Evolutionary conservation across 2,329 filamentous ascomycete species (phyloP), one percentile per base, ranked within the genome.

Genomic region (Tolypocladium ovalisporum): DNA sequence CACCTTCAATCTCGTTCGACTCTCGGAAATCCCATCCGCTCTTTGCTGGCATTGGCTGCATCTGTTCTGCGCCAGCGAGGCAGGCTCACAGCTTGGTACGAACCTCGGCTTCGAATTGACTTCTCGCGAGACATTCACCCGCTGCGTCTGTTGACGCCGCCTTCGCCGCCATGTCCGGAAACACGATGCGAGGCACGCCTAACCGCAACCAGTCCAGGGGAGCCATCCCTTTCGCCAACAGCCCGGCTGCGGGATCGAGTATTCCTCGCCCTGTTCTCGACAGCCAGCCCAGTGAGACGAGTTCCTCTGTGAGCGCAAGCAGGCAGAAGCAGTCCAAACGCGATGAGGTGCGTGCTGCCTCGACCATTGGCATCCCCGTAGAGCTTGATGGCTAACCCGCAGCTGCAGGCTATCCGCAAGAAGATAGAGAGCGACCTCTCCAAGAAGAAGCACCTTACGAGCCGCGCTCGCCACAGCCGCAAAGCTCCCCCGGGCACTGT

Each of bases 391-490:
- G 53, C 59, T 56, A 56, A 62, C 56, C 29, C 7, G 24, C 54
- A 49, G 27, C 54, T 54, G 62, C 70, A 97, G 94, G 94, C 94
- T 55, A 97, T 99, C 71, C 90, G 94, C 68, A 86, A 86, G 69
- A 97, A 97, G 79, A 88, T 99, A 79, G 94, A 99, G 79, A 93
- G 84, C 69, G 94, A 99, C 72, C 87, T 99, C 76, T 95, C 85
- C 82, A 97, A 97, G 80, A 97, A 97, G 84, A 96, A 91, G 76
- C 84, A 90, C 69, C 82, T 85, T 60, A 84, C 86, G 62, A 81
- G 84, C 65, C 87, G 91, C 66, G 87, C 91, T 64, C 86, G 91
- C 64, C 89, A 90, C 68, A 89, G 87, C 60, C 88, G 92, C 71
- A 97, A 97, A 78, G 93, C 93, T 58, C 93, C 94, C 59, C 94